Evolutionary conservation across 1,139 yeast species (phyloP).

Genomic region (Suhomyces bolitotheri): DNA sequence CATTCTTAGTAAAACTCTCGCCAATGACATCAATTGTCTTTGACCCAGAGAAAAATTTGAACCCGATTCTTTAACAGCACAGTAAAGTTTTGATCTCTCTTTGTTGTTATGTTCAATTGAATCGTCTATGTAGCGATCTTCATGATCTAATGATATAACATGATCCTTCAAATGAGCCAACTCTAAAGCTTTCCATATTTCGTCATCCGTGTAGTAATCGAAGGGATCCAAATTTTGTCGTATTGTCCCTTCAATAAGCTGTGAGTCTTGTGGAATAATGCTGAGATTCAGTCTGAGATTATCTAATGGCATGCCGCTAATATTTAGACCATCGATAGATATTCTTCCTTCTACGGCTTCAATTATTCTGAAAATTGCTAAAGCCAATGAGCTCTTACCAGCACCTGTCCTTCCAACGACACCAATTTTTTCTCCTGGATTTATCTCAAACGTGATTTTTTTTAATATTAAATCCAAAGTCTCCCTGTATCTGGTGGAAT

Average conservation of each 20-base stretch:
- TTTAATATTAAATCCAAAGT: slow-evolving; percentile 81
- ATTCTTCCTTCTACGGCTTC: slow-evolving; percentile 62
- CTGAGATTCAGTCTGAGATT: slow-evolving; percentile 57
- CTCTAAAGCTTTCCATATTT: slow-evolving; percentile 54
- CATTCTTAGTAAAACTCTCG: slow-evolving; percentile 63
- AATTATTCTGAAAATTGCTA: slow-evolving; percentile 86
- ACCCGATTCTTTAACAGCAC: slow-evolving; percentile 65
- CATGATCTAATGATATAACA: slow-evolving; percentile 33
- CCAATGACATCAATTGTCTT: slow-evolving; percentile 71
- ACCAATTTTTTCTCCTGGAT: slow-evolving; percentile 84
- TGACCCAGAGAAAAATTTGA: slow-evolving; percentile 76
- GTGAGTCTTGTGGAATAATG: slow-evolving; percentile 72
- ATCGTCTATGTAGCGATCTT: slow-evolving; percentile 27
- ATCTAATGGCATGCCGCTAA: slow-evolving; percentile 44
- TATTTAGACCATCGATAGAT: slow-evolving; percentile 51
- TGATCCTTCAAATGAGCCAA: slow-evolving; percentile 55
- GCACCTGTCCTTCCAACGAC: slow-evolving; percentile 98
- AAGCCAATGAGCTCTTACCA: slow-evolving; percentile 88
- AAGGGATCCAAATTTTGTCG: slow-evolving; percentile 65
- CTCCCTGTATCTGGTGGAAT: slow-evolving; percentile 82
- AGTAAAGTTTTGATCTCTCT: slow-evolving; percentile 35
- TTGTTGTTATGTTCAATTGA: slow-evolving; percentile 17
- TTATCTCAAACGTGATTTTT: slow-evolving; percentile 64
- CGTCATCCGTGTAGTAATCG: slow-evolving; percentile 48
- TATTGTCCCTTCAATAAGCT: slow-evolving; percentile 62